Base-by-base conservation (phyloP, 2,329 filamentous ascomycete species). In the Ceratocystis lukuohia region DNA sequence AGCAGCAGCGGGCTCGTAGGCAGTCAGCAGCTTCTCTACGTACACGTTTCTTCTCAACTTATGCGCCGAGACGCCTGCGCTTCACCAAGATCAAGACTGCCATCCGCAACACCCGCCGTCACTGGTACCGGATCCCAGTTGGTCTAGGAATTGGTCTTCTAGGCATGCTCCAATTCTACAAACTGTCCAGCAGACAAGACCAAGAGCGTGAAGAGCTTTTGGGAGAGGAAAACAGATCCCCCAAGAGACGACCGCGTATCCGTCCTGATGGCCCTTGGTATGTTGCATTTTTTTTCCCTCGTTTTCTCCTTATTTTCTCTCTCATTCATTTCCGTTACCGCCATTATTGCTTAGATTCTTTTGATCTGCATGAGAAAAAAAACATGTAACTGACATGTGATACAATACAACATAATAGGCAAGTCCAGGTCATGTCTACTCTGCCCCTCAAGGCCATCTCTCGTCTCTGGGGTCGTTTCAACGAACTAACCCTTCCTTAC, bases 341-440 rank as follows among this genome's bases (percentile, higher is more conserved):
- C 37, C 20, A 64, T 48, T 48, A 22, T 30, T 65, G 64, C 28
- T 56, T 22, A 7, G 5, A 44, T 65, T 65, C 48, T 66, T 46
- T 61, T 62, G 30, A 33, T 44, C 57, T 50, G n/a, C 45, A 64
- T 44, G n/a, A 12, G n/a, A 12, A 41, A 45, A 20, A 12, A 17
- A 20, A 15, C 5, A 41, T 33, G 12, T 59, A 22, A 64, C 48
- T 66, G n/a, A 68, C 66, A 68, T 68, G 66, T 68, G 66, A 68
- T 63, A 63, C 45, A 28, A 25, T 12, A 17, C 45, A 28, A 25
- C n/a, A 17, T 48, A 53, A n/a, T 61, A 83, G 81, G 89, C 89
- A 93, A 73, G 89, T 96, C 64, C 89, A 92, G 74, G 84, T 96
- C 74, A 96, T 96, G 88, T 95, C 91, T 6, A 96, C 91, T 1